Base-by-base conservation (phyloP, 345 rosid species). In the Raphanus sativus region DNA sequence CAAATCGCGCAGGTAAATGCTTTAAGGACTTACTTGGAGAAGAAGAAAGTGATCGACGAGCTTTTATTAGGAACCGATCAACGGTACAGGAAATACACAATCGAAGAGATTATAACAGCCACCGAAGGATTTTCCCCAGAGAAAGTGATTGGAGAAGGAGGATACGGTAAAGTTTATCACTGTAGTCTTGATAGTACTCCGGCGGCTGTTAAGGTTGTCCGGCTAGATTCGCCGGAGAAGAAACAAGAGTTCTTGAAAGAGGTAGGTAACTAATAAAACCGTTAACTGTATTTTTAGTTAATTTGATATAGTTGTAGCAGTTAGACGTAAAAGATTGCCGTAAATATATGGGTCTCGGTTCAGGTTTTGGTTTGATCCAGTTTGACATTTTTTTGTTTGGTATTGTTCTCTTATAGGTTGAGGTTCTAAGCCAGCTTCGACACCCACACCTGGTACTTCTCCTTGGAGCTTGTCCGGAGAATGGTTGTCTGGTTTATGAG, bases 381-480 rank as follows among this genome's bases (percentile, higher is more conserved):
- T 45, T 45, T 45, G 52, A 45, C 12, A 9, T 40, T 2, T 40
- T 12, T 63, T 55, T 12, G 33, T 29, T 74, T 68, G 71, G 55
- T 74, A 12, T 45, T n/a, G 10, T 59, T 24, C 28, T 73, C 63
- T 77, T 32, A 64, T 79, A 91, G 98, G 89, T 93, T 54, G 92
- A 91, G 81, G 87, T 93, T 77, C 85, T 93, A 69, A 90, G 97
- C 86, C 94, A 87, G 81, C 82, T 91, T 34, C 88, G 79, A 68
- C 97, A 93, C 61, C 94, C 97, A 24, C 86, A 91, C 65, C 74
- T 93, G 75, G 90, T 93, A 78, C 84, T 89, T 84, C 86, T 93
- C 16, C 91, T 93, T 9, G 98, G 98, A 81, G 97, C 96, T 75
- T 91, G 98, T 85, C 93, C 97, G 9, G 97, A 89, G 65, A 88